Conservation (phyloP, 2,329 filamentous ascomycete genomes). For the Paraphaeosphaeria minitans region DNA sequence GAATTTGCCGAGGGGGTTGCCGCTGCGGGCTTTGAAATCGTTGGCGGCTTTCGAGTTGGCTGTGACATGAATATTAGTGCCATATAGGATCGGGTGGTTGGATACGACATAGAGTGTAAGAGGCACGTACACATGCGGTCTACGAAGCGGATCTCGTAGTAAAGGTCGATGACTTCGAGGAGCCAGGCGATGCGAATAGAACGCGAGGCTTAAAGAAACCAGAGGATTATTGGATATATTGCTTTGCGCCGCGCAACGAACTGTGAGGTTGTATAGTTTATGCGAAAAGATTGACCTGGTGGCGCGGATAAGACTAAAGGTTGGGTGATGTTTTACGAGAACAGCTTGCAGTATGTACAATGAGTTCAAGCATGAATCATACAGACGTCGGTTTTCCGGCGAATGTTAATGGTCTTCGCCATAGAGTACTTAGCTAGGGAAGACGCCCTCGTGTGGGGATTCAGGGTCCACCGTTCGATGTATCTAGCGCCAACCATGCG, state of each 20-base stretch:
- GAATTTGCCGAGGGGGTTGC: constrained; percentile 53
- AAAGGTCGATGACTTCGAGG: constrained; percentile 51
- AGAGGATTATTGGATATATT: background rate
- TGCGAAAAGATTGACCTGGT: too few species aligned
- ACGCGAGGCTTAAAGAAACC: constrained; percentile 54
- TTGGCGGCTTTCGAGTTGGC: constrained; percentile 47
- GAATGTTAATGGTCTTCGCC: background rate
- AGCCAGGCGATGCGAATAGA: constrained; percentile 54
- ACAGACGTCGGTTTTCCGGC: background rate
- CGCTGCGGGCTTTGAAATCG: constrained; percentile 50
- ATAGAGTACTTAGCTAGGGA: background rate
- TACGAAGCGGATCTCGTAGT: constrained; percentile 50
- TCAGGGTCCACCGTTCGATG: background rate
- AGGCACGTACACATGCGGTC: constrained; percentile 35
- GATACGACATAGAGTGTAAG: too few species aligned
- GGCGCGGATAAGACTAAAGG: too few species aligned
- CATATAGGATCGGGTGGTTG: too few species aligned
- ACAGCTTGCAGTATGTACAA: background rate
- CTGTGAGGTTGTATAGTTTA: background rate
- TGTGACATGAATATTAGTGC: too few species aligned
- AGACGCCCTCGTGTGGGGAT: background rate
- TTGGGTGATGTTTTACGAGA: background rate
- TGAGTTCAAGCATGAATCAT: too few species aligned
- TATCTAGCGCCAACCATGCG: background rate
- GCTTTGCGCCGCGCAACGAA: background rate